phyloP scores from a whole-genome alignment of 495 filamentous ascomycete species.

The Penicillium argentinense region DNA sequence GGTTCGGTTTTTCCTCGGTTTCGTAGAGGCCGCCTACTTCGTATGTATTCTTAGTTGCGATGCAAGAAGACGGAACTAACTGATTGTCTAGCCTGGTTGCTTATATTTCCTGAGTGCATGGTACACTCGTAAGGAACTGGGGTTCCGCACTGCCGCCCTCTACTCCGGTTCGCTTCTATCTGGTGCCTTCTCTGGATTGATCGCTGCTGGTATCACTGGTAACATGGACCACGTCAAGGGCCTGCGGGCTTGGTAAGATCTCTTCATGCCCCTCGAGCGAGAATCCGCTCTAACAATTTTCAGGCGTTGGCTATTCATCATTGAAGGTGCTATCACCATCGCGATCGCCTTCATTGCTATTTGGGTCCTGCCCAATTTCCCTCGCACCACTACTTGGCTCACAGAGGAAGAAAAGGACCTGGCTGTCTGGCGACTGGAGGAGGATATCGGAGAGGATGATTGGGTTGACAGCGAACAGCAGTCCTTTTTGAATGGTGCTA shows the following conservation, averaged over 20 bases:
- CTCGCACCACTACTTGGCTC: constrained; percentile 73
- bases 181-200: constrained; percentile 67
- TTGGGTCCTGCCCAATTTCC: constrained; percentile 75
- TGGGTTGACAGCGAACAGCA: constrained; percentile 63
- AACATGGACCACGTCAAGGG: constrained; percentile 43
- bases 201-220: constrained; percentile 49
- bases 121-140: constrained; percentile 54
- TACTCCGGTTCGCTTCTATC: constrained; percentile 52
- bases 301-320: constrained; percentile 54
- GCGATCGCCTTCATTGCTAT: constrained; percentile 51
- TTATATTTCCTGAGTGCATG: constrained; percentile 50
- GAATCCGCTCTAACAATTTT: constrained; percentile 11
- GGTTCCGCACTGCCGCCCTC: constrained; percentile 47
- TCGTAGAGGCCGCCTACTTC: constrained; percentile 56
- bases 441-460: constrained; percentile 80
- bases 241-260: constrained; percentile 49
- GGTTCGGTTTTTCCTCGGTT: constrained; percentile 70
- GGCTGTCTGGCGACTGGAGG: constrained; percentile 68
- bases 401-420: constrained; percentile 66
- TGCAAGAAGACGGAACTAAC: background rate
- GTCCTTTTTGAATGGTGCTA: constrained; percentile 65
- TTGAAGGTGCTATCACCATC: constrained; percentile 65
- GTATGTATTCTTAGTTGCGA: constrained; percentile 10
- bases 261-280: background rate
- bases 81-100: constrained; percentile 36